Evolutionary conservation across 352 stramenopile genomes (phyloP), one percentile per base, ranked within the genome.

Genomic region (Globisporangium lucens): DNA sequence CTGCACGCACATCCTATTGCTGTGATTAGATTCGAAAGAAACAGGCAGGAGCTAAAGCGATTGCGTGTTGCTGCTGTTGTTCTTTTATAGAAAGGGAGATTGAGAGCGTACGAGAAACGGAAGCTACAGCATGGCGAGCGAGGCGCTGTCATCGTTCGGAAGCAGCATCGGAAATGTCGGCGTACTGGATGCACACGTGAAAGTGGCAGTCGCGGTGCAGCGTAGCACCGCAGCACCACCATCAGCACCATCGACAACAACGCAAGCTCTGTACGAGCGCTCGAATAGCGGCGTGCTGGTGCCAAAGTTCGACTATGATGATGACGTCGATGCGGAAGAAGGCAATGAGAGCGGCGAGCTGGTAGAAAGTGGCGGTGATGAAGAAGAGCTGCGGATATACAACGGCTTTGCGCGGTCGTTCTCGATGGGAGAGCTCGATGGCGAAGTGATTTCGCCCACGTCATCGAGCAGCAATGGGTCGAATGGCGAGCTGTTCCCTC

Each of bases 381-480:
- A 63, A 8, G 53, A 63, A 46, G 59, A 47, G 20, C 15, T 67
- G 52, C 65, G 51, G 29, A 57, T 65, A 61, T 67, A 67, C 17
- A 67, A 60, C 46, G 49, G 52, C 38, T 66, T 71, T 43, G 43
- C 66, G 33, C 58, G 58, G 5, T 41, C 66, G 49, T 66, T 59
- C 15, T 52, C 57, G 0, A 22, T 36, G 17, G 41, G 66, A 1
- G 60, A 49, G 22, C 46, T 66, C 12, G 30, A 49, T 17, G 66
- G 66, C 43, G 66, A 71, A 61, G 59, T 73, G 51, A 75, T 77
- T 56, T 89, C 80, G 53, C 77, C 80, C 17, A 86, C 80, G 12
- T 89, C 80, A 0, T 87, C 80, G 22, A 87, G 80, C 43, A 89
- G 79, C 67, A 85, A 87, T 51, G 79, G 70, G 12, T 89, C 80